Conservation (phyloP, 2,329 filamentous ascomycete genomes). For the Paraconiothyrium brasiliense region DNA sequence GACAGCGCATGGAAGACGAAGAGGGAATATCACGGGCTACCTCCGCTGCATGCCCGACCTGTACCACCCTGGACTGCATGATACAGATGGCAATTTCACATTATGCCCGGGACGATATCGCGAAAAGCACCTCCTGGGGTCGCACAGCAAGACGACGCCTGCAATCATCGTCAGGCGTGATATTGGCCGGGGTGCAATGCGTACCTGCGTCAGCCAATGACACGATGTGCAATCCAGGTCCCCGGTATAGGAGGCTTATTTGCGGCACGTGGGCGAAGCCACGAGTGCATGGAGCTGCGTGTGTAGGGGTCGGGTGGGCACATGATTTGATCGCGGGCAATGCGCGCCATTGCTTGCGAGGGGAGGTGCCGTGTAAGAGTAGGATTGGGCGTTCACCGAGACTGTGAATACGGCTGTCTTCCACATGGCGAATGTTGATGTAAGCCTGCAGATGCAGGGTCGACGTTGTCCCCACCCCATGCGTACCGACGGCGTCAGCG, state of each 20-base stretch:
- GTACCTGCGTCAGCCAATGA: slow-evolving; percentile 17
- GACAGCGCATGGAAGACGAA: background rate
- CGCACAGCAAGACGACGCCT: background rate
- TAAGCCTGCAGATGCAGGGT: slow-evolving; percentile 3
- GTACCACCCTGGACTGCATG: background rate
- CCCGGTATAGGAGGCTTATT: slow-evolving; percentile 21
- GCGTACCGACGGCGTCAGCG: background rate
- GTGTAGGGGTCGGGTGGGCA: slow-evolving; percentile 10
- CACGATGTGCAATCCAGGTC: slow-evolving; percentile 4
- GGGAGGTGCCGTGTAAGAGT: slow-evolving; percentile 14
- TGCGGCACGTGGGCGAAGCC: slow-evolving; percentile 23
- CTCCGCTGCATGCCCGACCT: background rate
- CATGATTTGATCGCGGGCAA: slow-evolving; percentile 4
- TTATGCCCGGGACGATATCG: background rate
- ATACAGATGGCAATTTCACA: background rate
- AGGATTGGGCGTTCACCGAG: slow-evolving; percentile 15
- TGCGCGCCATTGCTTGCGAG: background rate
- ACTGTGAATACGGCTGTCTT: background rate
- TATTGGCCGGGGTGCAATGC: slow-evolving; percentile 3
- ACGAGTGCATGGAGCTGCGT: slow-evolving; percentile 1
- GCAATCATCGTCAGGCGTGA: background rate
- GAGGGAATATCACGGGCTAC: background rate
- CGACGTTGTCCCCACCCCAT: background rate
- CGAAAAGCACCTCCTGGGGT: background rate
- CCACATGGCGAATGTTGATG: slow-evolving; percentile 1